Conservation (phyloP, 306 rosid genomes). For the cucumber (Cucumis sativus) region Cucumber_9930_V3 NC_026655.2:31464001-31464500, state of each 20-base stretch:
- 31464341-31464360: constrained; percentile 24
- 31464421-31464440: background rate
- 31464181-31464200: constrained; percentile 35
- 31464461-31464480: constrained; percentile 20
- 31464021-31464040: constrained; percentile 25
- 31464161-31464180: constrained; percentile 61
- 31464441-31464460: background rate
- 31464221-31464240: constrained; percentile 41
- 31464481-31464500: constrained; percentile 36
- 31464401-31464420: background rate
- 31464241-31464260: background rate
- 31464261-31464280: background rate
- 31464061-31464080: background rate
- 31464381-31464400: background rate
- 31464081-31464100: constrained; percentile 20
- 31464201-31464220: constrained; percentile 28
- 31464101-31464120: constrained; percentile 71
- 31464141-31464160: constrained; percentile 81
- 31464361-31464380: background rate
- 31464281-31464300: background rate
- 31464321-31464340: background rate
- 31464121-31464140: constrained; percentile 67
- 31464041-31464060: constrained; percentile 12
- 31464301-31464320: background rate
- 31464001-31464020: background rate